Base-by-base conservation (phyloP, 805 yeast species). In the Phaffomyces antillensis region DNA sequence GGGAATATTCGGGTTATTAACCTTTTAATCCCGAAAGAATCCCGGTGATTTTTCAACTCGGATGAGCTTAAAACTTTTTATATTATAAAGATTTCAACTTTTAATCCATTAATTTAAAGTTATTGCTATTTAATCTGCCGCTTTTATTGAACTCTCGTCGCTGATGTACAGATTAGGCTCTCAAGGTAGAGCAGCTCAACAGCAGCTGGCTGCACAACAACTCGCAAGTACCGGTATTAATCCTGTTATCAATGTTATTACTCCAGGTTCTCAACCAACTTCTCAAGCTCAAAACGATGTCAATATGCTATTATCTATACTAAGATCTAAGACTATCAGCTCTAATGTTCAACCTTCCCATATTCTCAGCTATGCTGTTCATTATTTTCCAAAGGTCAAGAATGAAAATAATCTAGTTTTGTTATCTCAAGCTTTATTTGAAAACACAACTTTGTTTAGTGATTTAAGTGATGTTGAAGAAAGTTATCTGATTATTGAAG, bases 361-460 rank as follows among this genome's bases (percentile, higher is more conserved):
- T 11, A 28, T 28, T 2, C 13, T 28, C 15, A 28, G 30, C 6
- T 72, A 68, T 50, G 41, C 70, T 5, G 71, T 64, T 48, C 68
- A 71, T 50, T 71, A 73, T 54, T 40, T 73, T 11, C 77, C 79
- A 0, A 67, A 59, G 23, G 63, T 73, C 38, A 73, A 72, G 52
- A 59, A 64, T 28, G 74, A 69, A 46, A 65, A 68, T 46, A 73
- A 73, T 48, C 54, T 73, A 39, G 55, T 62, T 34, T 41, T 70
- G 2, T 52, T 74, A 6, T 45, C 68, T n/a, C 57, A 69, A 23
- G 66, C 71, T 35, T 64, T 73, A 41, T 56, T 73, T 44, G 62
- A 64, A 44, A 67, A 61, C 42, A 60, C 66, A 0, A 50, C 58
- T 1, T 59, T 70, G 36, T 72, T 68, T 24, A 37, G 25, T n/a